Evolutionary conservation across 2,329 filamentous ascomycete species (phyloP), one percentile per base, ranked within the genome.

Genomic region (Trichophyton rubrum): DNA sequence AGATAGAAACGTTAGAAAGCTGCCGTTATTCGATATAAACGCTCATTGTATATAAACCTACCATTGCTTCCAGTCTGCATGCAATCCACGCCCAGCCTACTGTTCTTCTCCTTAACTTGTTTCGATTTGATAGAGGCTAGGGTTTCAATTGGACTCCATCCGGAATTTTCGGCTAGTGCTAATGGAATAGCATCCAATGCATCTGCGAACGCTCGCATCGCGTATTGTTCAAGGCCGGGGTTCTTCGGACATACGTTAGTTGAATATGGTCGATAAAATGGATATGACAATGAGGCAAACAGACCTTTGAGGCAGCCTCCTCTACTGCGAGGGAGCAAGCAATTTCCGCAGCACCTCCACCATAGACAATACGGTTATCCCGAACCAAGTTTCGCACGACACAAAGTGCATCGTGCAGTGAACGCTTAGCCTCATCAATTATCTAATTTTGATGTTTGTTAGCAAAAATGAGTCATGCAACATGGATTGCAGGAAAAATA

Each of bases 391-490:
- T 99, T 69, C 95, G 88, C 59, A 99, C 93, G 56, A 99, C 93
- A 72, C 95, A 99, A 58, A 99, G 85, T 62, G 93, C 93, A 75
- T 99, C 93, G 74, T 99, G 95, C 62, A 99, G 82, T 56, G 93
- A 97, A 69, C 95, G 86, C 80, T 96, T 96, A 60, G 95, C 95
- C 77, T 99, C 95, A 72, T 99, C 95, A 73, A 99, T 97, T 74
- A 99, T 96, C 89, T 95, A 66, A 33, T 35, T 22, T 40, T 13
- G 7, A 3, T 35, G 8, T 6, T 38, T 38, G 33, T 38, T 38
- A 38, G 33, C 2, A 38, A 13, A 38, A 38, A 38, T 11, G 33
- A 13, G 33, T 47, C 3, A 8, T 13, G 35, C 24, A 60, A 6
- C 41, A 55, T 15, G 45, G 11, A 17, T 51, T 15, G 43, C 24